Evolutionary conservation across 192 early-diverging fungal species (phyloP).

Genomic region (Mortierella claussenii): DNA sequence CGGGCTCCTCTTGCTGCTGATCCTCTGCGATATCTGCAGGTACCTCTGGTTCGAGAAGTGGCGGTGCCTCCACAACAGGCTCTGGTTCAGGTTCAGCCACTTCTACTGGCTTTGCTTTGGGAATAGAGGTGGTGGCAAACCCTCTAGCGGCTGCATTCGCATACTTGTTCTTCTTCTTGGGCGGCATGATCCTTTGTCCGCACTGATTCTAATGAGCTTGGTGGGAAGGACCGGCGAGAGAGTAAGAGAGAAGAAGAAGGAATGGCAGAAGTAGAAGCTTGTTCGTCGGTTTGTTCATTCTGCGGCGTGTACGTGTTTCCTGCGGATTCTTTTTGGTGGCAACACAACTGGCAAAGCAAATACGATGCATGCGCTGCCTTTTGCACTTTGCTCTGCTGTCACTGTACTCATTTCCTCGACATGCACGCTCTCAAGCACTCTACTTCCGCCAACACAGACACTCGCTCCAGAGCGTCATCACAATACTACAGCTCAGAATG

Average conservation of each 20-base stretch:
- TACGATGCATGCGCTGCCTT: too few species aligned
- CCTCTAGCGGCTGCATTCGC: conserved; percentile 46
- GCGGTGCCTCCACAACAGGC: conserved; percentile 6
- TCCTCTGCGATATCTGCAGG: not conserved
- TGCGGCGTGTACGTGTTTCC: too few species aligned
- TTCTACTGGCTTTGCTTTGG: conserved; percentile 35
- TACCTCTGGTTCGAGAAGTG: not conserved
- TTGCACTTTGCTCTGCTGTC: too few species aligned
- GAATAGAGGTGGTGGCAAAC: conserved; percentile 51
- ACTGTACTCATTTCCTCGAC: too few species aligned
- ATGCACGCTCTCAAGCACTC: too few species aligned
- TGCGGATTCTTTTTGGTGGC: too few species aligned
- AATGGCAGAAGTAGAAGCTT: not conserved
- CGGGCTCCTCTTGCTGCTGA: conserved; percentile 15
- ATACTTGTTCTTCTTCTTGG: conserved; percentile 56
- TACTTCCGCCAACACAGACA: too few species aligned
- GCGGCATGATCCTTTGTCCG: conserved; percentile 8
- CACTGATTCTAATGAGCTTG: not conserved
- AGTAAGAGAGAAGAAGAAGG: not conserved
- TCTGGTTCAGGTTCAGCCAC: conserved; percentile 35
- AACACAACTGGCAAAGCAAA: too few species aligned
- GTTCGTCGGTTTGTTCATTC: too few species aligned
- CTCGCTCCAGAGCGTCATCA: too few species aligned
- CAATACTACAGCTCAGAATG: too few species aligned
- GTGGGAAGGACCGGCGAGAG: not conserved